Evolutionary conservation across 139 green algal species (phyloP).

Genomic region (Coelastrella sp.): DNA sequence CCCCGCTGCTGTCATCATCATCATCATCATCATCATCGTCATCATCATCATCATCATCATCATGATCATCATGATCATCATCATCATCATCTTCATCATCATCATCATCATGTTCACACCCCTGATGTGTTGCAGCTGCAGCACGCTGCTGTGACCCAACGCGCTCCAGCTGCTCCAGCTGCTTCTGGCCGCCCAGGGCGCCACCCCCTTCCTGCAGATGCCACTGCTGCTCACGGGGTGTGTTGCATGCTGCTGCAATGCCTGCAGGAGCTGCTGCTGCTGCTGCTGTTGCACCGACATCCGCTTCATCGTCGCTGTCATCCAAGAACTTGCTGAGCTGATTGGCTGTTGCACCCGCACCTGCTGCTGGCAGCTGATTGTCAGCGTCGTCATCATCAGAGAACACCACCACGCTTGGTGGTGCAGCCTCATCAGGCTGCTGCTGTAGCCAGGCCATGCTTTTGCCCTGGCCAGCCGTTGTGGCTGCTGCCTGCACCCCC

Average conservation of each 20-base stretch:
- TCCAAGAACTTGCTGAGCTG: slow-evolving; percentile 17
- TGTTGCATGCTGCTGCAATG: neutral
- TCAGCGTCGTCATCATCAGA: slow-evolving; percentile 20
- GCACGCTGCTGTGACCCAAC: neutral
- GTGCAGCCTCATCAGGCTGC: neutral
- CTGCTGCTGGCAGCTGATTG: neutral
- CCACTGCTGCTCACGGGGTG: neutral
- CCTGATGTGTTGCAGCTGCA: neutral
- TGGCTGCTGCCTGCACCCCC: neutral
- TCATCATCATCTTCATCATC: neutral
- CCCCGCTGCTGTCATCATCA: neutral
- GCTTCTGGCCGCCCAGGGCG: neutral
- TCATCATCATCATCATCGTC: neutral
- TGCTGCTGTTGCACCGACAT: neutral
- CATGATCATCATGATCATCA: neutral
- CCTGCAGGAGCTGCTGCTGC: slow-evolving; percentile 26
- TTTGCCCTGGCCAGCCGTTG: neutral
- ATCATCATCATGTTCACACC: neutral
- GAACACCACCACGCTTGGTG: slow-evolving; percentile 26
- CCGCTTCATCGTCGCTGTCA: slow-evolving; percentile 17
- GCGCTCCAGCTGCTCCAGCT: neutral
- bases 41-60: neutral
- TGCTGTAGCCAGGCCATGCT: neutral
- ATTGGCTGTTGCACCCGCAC: neutral
- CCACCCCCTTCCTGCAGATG: neutral